phyloP scores from a whole-genome alignment of 768 basidiomycete genomes.

The Jaapia argillacea region DNA sequence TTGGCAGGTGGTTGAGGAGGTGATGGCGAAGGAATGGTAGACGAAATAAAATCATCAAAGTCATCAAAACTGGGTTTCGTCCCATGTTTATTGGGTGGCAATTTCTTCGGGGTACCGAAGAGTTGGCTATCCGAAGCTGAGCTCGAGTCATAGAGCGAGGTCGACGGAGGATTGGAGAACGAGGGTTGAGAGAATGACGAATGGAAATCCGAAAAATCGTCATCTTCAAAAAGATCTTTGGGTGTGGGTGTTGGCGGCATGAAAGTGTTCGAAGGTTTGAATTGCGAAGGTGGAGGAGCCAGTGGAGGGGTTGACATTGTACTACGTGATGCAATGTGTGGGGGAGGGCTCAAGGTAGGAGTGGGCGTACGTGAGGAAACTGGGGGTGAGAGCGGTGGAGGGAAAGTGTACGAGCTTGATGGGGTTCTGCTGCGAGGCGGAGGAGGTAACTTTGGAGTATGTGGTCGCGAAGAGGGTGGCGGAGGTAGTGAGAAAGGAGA shows the following conservation, averaged over 20 bases:
- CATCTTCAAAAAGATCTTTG: conserved; percentile 12
- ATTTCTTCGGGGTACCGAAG: not conserved
- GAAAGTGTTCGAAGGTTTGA: conserved; percentile 5
- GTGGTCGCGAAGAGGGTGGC: conserved; percentile 1
- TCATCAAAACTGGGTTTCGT: conserved; percentile 17
- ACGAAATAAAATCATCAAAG: conserved; percentile 20
- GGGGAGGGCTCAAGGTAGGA: not conserved
- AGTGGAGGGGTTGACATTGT: conserved; percentile 6
- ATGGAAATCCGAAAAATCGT: conserved; percentile 18
- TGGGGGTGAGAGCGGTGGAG: too few relatives aligned
- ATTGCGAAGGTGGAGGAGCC: conserved; percentile 5
- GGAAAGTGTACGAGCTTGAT: not conserved
- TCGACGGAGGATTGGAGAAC: conserved; percentile 4
- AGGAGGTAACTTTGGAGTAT: conserved; percentile 3
- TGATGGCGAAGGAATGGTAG: conserved; percentile 12
- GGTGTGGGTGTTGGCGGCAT: conserved; percentile 1
- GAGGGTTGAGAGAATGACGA: conserved; percentile 9
- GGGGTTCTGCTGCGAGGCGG: conserved; percentile 2
- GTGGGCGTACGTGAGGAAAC: too few relatives aligned
- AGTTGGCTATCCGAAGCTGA: conserved; percentile 1
- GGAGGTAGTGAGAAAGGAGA: conserved; percentile 1
- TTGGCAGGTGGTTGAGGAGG: conserved; percentile 17
- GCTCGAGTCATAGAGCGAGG: conserved; percentile 1
- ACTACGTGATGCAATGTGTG: conserved; percentile 1
- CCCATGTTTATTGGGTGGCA: not conserved